Evolutionary conservation across 2,329 filamentous ascomycete species (phyloP).

Genomic region (Colletotrichum sp.): DNA sequence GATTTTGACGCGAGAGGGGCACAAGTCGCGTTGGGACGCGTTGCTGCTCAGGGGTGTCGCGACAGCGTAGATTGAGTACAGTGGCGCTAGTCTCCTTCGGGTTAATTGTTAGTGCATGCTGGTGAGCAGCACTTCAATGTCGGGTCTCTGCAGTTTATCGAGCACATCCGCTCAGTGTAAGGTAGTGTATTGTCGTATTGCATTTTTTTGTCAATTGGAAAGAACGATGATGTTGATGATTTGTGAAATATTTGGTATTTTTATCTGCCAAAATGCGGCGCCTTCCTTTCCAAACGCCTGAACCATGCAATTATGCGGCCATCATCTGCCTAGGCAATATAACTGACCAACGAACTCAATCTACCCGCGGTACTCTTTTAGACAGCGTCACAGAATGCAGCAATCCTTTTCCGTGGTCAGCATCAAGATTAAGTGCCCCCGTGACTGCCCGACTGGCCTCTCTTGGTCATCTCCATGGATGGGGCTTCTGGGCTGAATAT

Average conservation of each 20-base stretch:
- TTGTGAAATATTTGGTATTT: neutral
- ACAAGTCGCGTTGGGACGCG: conserved; percentile 34
- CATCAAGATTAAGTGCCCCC: neutral
- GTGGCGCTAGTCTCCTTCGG: conserved; percentile 14
- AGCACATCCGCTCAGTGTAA: rapidly evolving
- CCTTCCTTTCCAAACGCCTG: neutral
- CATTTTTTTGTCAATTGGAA: neutral
- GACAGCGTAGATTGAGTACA: conserved; percentile 47
- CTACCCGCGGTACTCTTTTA: neutral
- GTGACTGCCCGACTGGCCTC: neutral
- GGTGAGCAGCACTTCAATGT: rapidly evolving
- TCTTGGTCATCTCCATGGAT: neutral
- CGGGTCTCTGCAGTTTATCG: neutral
- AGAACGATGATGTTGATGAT: neutral
- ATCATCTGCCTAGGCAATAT: rapidly evolving
- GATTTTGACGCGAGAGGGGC: conserved; percentile 25
- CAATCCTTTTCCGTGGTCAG: rapidly evolving
- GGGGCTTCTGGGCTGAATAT: neutral
- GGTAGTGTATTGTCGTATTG: rapidly evolving
- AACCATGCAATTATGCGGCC: neutral
- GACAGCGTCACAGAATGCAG: rapidly evolving
- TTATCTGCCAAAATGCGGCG: neutral
- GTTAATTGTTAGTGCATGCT: neutral
- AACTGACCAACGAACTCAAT: neutral
- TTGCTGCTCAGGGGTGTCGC: conserved; percentile 19